Conservation (phyloP, 2,329 filamentous ascomycete genomes). For the Dothidotthia symphoricarpi region DNA sequence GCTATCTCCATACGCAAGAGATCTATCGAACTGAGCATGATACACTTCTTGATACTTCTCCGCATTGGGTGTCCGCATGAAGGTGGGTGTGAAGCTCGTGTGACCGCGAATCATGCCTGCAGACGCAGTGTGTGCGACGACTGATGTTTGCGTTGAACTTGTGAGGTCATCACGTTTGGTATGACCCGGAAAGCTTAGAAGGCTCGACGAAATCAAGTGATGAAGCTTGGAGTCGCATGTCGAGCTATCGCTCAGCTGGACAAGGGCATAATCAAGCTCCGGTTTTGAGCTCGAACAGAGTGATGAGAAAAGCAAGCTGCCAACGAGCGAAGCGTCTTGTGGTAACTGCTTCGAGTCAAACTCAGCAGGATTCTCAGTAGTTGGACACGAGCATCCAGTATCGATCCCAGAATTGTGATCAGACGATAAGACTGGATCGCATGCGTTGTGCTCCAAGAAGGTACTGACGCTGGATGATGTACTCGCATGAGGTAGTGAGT, state of each 20-base stretch:
- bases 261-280: conserved; percentile 9
- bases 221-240: background rate
- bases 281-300: background rate
- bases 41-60: conserved; percentile 13
- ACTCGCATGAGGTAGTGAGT: background rate
- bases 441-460: too few relatives aligned
- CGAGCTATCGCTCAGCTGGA: background rate
- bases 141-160: background rate
- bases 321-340: too few relatives aligned
- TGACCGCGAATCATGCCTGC: background rate
- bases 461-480: background rate
- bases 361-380: too few relatives aligned
- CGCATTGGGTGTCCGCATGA: conserved; percentile 5
- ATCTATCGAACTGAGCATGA: conserved; percentile 3
- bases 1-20: conserved; percentile 14
- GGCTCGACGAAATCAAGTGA: background rate
- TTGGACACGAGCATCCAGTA: too few relatives aligned
- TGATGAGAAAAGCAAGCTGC: too few relatives aligned
- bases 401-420: too few relatives aligned
- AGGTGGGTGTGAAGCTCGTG: conserved; percentile 5
- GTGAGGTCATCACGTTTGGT: background rate
- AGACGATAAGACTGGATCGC: too few relatives aligned
- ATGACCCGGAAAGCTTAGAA: background rate
- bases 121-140: conserved; percentile 1
- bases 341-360: too few relatives aligned